Conservation (phyloP, 805 yeast species). For the Metschnikowia lachancei region DNA sequence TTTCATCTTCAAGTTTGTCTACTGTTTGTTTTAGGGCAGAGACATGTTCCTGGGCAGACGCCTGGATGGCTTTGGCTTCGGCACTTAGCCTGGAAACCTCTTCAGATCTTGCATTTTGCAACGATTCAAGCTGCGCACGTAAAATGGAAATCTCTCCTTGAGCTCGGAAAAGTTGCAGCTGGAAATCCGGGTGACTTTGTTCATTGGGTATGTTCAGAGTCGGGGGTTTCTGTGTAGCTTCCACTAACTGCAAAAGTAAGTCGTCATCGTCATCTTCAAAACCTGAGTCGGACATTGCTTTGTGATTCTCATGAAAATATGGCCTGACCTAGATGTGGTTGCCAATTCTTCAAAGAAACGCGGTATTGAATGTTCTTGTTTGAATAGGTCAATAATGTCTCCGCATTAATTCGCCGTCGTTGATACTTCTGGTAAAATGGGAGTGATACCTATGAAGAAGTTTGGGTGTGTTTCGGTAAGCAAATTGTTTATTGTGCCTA, state of each 20-base stretch:
- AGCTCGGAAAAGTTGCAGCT: conserved; percentile 45
- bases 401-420: too few species aligned
- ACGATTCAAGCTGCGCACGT: conserved; percentile 56
- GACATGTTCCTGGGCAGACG: conserved; percentile 31
- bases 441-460: neutral
- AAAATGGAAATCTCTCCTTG: conserved; percentile 82
- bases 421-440: too few species aligned
- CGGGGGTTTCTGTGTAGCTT: conserved; percentile 30
- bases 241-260: conserved; percentile 48
- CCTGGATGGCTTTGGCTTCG: conserved; percentile 20
- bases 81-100: conserved; percentile 31
- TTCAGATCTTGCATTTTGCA: conserved; percentile 39
- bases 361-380: too few species aligned
- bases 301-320: too few species aligned
- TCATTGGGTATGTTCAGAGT: conserved; percentile 3
- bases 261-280: conserved; percentile 45
- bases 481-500: too few species aligned
- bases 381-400: too few species aligned
- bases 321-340: too few species aligned
- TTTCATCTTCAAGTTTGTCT: conserved; percentile 43
- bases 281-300: conserved; percentile 18
- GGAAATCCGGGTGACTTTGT: conserved; percentile 10
- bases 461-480: neutral
- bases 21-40: conserved; percentile 30
- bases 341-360: too few species aligned